These are phyloP conservation scores for Orbilia oligospora DNA, from an alignment of 2,329 filamentous ascomycete genomes.

Conservation along the genomic window DNA sequence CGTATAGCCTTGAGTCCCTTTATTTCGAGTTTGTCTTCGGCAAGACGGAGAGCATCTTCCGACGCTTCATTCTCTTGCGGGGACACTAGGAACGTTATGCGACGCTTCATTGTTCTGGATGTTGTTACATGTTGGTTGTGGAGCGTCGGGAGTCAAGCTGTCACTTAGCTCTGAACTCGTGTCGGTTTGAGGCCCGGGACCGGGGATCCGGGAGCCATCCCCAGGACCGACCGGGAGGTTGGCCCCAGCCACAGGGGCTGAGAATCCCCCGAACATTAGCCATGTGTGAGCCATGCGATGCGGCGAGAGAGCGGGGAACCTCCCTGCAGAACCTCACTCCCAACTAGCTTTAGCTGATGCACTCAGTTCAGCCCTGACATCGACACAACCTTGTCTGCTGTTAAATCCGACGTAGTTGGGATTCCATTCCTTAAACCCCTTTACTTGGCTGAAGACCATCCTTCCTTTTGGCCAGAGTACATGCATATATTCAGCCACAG, in stretches of 20 bases:
- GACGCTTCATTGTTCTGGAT: conserved; percentile 51
- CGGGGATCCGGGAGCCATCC: conserved; percentile 9
- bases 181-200: background rate
- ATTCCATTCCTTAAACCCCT: conserved; percentile 27
- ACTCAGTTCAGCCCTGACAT: conserved; percentile 24
- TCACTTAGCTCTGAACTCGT: background rate
- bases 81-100: conserved; percentile 53
- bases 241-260: conserved; percentile 44
- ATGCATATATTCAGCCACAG: conserved; percentile 22
- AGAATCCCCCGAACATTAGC: conserved; percentile 36
- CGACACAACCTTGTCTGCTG: conserved; percentile 26
- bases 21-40: conserved; percentile 37
- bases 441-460: conserved; percentile 9
- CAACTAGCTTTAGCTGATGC: conserved; percentile 1
- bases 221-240: no score
- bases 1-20: conserved; percentile 58
- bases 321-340: conserved; percentile 21
- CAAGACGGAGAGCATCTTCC: conserved; percentile 45
- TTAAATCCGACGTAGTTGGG: conserved; percentile 19
- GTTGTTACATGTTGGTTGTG: conserved; percentile 14
- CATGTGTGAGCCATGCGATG: conserved; percentile 3
- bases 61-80: conserved; percentile 28
- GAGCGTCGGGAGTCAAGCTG: conserved; percentile 13
- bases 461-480: conserved; percentile 11
- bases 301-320: conserved; percentile 45